Evolutionary conservation across 1,139 yeast species (phyloP), one percentile per base, ranked within the genome.

Genomic region (Candida tropicalis): DNA sequence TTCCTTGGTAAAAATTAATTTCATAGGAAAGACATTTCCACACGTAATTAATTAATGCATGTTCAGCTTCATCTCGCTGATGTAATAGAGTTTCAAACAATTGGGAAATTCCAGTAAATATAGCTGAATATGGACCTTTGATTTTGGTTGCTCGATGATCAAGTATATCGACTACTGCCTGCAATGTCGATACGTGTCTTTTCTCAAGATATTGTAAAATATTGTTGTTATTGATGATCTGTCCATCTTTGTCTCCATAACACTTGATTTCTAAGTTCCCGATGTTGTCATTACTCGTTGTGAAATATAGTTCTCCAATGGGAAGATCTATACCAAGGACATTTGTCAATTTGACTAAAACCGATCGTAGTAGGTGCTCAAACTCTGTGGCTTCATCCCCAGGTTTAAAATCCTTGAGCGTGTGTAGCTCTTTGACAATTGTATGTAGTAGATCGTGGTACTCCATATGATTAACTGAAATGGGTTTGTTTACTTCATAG

Each of bases 21-120:
- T 66, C 70, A 40, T 62, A 52, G 5, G 41, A 41, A 24, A 57
- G 48, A 40, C 69, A 63, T 24, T 47, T 40, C 31, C 51, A 48
- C 15, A 66, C 40, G 43, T 57, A 63, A 2, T 50, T 44, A 2
- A 53, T 49, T 28, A 66, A 44, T 9, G 45, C 43, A 0, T 23
- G 24, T 35, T 65, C 67, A 0, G 66, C 55, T 10, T 56, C 56
- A n/a, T 35, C 31, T 29, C 63, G 60, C 11, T 57, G 48, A 15
- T 50, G 46, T 16, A 58, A 41, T 41, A 65, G 53, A 36, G 50
- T 55, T 33, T 57, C 58, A 8, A 65, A 43, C 23, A 65, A 42
- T 22, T 49, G 39, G 2, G 67, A 53, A 17, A 65, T 48, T 25
- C 51, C 50, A 10, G 50, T 38, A 8, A 63, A 44, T 2, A 64